phyloP scores from a whole-genome alignment of 2,329 filamentous ascomycete genomes.

The Mycocentrospora acerina region DNA sequence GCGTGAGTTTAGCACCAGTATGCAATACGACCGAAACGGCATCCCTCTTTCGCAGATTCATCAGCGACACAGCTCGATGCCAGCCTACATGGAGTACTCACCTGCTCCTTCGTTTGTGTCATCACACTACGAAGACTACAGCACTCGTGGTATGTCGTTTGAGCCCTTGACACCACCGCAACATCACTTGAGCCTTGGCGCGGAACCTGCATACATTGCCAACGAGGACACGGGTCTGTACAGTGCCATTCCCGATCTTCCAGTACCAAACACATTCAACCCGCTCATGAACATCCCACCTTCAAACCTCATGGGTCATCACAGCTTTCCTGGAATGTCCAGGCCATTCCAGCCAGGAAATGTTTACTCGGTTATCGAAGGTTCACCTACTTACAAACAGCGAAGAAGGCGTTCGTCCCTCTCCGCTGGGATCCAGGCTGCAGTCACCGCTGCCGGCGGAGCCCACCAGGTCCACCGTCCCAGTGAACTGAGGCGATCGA shows the following conservation, averaged over 20 bases:
- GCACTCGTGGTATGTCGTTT: constrained; percentile 91
- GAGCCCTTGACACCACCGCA: constrained; percentile 97
- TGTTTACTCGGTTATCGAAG: constrained; percentile 94
- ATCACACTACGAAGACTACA: constrained; percentile 98
- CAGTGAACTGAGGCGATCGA: constrained; percentile 86
- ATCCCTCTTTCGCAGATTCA: constrained; percentile 80
- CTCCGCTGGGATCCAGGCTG: constrained; percentile 74
- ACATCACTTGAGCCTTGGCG: constrained; percentile 75
- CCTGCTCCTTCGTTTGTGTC: constrained; percentile 97
- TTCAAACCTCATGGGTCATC: constrained; percentile 72
- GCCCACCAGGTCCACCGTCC: constrained; percentile 71
- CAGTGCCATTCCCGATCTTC: constrained; percentile 88
- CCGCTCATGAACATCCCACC: constrained; percentile 89
- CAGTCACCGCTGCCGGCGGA: constrained; percentile 59
- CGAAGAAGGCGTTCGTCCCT: constrained; percentile 90
- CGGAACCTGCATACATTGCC: constrained; percentile 94
- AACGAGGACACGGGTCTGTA: constrained; percentile 97
- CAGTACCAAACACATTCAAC: constrained; percentile 74
- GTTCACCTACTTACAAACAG: constrained; percentile 98
- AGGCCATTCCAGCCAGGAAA: constrained; percentile 71
- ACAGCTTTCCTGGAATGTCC: constrained; percentile 73
- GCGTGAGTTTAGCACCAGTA: constrained; percentile 69
- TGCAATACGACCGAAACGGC: constrained; percentile 91
- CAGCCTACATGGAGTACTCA: constrained; percentile 96
- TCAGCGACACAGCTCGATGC: constrained; percentile 97